Conservation (phyloP, 2,329 filamentous ascomycete genomes). For the Epichloe sp. region DNA sequence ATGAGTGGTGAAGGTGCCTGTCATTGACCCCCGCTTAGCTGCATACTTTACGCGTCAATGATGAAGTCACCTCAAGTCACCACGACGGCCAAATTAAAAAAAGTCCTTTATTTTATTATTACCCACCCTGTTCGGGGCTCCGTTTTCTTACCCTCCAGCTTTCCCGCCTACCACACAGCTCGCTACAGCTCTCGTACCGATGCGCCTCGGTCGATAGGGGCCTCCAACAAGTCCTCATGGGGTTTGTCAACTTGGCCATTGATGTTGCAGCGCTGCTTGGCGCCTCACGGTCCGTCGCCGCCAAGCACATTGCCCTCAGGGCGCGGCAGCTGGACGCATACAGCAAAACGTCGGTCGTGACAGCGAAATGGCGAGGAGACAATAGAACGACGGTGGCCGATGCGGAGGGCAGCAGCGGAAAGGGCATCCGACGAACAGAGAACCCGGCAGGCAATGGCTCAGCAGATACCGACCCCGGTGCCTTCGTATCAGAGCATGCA, state of each 20-base stretch:
- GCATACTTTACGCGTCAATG: neutral
- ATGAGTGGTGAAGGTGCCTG: neutral
- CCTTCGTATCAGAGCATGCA: neutral
- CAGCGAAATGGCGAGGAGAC: conserved; percentile 20
- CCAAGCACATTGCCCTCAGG: conserved; percentile 47
- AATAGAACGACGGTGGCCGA: neutral
- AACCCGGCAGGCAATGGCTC: neutral
- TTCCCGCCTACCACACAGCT: neutral
- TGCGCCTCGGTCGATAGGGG: conserved; percentile 13
- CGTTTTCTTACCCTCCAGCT: neutral
- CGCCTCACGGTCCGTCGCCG: conserved; percentile 55
- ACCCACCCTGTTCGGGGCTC: neutral
- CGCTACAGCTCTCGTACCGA: conserved; percentile 8
- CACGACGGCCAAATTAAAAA: neutral
- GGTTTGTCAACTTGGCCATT: conserved; percentile 50
- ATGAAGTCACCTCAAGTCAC: conserved; percentile 1
- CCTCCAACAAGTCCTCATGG: conserved; percentile 28
- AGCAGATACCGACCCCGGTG: neutral
- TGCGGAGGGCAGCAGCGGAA: neutral
- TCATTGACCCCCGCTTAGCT: neutral
- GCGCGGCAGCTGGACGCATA: conserved; percentile 40
- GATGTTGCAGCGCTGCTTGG: conserved; percentile 58
- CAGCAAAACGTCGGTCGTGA: conserved; percentile 31
- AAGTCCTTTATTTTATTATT: neutral
- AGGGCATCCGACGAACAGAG: neutral